Evolutionary conservation across 345 rosid genomes (phyloP).

Genomic region (Anastatica hierochuntica): DNA sequence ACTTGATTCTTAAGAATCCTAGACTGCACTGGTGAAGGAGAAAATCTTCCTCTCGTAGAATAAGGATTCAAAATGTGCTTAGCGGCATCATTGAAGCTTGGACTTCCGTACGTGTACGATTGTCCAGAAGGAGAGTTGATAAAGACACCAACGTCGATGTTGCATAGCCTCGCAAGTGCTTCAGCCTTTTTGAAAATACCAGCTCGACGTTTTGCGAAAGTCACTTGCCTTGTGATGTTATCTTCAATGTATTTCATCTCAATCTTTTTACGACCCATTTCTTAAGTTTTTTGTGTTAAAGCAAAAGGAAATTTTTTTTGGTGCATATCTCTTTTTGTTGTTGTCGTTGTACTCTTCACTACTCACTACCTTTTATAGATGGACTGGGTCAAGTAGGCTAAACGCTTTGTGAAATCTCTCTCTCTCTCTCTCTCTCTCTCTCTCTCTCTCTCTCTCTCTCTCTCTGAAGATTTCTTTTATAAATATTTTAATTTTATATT

Average conservation of each 20-base stretch:
- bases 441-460: too few species aligned
- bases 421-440: too few species aligned
- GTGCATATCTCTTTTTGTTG: background rate
- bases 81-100: too few species aligned
- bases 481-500: too few species aligned
- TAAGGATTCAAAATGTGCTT: too few species aligned
- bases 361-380: background rate
- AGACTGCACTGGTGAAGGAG: background rate
- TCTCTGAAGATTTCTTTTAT: too few species aligned
- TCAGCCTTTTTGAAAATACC: conserved; percentile 40
- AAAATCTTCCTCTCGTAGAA: background rate
- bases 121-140: conserved; percentile 29
- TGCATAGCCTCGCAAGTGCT: conserved; percentile 31
- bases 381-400: background rate
- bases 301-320: too few species aligned
- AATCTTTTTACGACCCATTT: conserved; percentile 32
- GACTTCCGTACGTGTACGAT: conserved; percentile 34
- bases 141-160: conserved; percentile 29
- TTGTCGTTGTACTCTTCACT: background rate
- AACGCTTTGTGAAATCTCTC: background rate
- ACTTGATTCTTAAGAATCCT: background rate
- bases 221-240: conserved; percentile 30
- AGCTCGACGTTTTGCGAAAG: conserved; percentile 31
- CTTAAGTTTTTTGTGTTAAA: background rate
- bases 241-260: conserved; percentile 32